Evolutionary conservation across 345 rosid species (phyloP), one percentile per base, ranked within the genome.

Genomic region (Syzygium grande): DNA sequence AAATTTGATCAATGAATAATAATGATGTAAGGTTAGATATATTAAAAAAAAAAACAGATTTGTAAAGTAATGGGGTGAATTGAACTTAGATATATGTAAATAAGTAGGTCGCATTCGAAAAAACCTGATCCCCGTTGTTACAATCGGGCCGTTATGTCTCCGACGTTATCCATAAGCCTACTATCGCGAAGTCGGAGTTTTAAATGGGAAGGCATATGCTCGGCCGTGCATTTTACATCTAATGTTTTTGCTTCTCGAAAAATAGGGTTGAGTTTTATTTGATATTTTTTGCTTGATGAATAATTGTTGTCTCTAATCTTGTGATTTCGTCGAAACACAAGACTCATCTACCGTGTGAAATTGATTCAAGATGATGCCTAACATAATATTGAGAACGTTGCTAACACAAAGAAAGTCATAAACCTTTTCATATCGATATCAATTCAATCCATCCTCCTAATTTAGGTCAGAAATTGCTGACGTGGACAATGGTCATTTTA

Each of bases 291-390:
- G 16, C 29, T 25, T 25, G 15, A 11, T 59, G 15, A 25, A 59
- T 11, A 11, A 59, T 3, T 0, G 0, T 0, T 0, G 7, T 25
- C 1, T 9, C 29, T 27, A 5, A 23, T 58, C 27, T 0, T 0
- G 29, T 58, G 5, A 58, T 58, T 58, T 25, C 5, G 11, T 23
- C 11, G 25, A 11, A 58, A 5, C n/a, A 58, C 3, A 3, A 25
- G 63, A 58, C 27, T 1, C 0, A 6, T 11, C 3, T 59, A 11
- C 11, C 1, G 0, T 4, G 16, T 11, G 30, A 59, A 13, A 56
- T 2, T 54, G 23, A 54, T 54, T 54, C 7, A 9, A 54, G 56
- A 19, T 54, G 21, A 7, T 6, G 56, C 22, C 1, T 54, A 54
- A 9, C 56, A 54, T 6, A 7, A 54, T 54, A 19, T 54, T 2